Conservation (phyloP, 768 basidiomycete genomes). For the Rhodocollybia butyracea region DNA sequence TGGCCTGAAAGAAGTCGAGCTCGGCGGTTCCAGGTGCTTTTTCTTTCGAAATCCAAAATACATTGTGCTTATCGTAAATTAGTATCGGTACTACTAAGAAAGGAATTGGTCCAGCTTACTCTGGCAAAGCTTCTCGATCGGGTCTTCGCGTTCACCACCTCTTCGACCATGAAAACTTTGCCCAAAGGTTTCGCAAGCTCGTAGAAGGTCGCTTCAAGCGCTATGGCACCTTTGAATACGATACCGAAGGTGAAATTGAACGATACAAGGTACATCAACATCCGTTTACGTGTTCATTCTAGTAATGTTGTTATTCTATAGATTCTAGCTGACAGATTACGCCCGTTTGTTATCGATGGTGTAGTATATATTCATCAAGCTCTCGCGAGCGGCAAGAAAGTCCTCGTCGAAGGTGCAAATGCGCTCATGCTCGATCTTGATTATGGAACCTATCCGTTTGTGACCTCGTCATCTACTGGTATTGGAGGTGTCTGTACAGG, state of each 20-base stretch:
- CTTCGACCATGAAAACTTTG: conserved; percentile 83
- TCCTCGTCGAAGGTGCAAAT: conserved; percentile 97
- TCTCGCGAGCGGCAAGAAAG: conserved; percentile 65
- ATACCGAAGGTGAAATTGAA: conserved; percentile 92
- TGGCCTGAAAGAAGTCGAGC: conserved; percentile 95
- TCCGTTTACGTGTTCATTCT: not conserved
- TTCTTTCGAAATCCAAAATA: not conserved
- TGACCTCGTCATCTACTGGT: conserved; percentile 90
- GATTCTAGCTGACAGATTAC: conserved; percentile 80
- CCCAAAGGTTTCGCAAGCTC: conserved; percentile 87
- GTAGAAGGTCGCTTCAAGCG: conserved; percentile 98
- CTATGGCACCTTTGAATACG: conserved; percentile 97
- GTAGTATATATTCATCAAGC: conserved; percentile 83
- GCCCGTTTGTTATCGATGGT: conserved; percentile 88
- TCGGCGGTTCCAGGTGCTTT: conserved; percentile 78
- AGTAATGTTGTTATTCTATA: conserved; percentile 23
- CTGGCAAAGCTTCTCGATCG: conserved; percentile 93
- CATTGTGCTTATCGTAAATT: conserved; percentile 2
- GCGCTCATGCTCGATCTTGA: conserved; percentile 98
- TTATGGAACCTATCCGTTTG: conserved; percentile 96
- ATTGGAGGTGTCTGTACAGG: conserved; percentile 98
- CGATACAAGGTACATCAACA: conserved; percentile 75
- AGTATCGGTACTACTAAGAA: conserved; percentile 98
- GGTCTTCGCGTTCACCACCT: conserved; percentile 96
- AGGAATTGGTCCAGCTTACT: conserved; percentile 98